phyloP scores from a whole-genome alignment of 768 basidiomycete genomes.

The Panaeolus cyanescens region DNA sequence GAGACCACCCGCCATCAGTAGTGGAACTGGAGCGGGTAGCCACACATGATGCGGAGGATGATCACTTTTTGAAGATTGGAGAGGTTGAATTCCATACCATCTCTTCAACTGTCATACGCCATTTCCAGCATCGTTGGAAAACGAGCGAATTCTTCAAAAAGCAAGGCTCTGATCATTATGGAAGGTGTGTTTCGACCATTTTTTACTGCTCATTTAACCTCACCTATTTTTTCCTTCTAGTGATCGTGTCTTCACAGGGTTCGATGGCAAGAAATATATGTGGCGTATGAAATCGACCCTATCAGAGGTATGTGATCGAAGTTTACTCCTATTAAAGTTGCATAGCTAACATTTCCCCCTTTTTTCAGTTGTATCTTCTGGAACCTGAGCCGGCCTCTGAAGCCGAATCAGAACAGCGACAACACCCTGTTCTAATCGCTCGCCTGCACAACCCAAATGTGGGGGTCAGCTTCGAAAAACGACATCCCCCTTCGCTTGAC shows the following conservation, averaged over 20 bases:
- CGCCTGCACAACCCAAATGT: neutral
- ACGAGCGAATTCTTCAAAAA: conserved; percentile 12
- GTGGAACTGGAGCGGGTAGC: conserved; percentile 5
- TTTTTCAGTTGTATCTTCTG: neutral
- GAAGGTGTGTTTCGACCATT: conserved; percentile 12
- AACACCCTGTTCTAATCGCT: neutral
- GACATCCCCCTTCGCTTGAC: neutral
- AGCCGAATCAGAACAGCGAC: neutral
- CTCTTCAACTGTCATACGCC: conserved; percentile 12
- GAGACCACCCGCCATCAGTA: conserved; percentile 6
- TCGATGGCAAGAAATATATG: conserved; percentile 19
- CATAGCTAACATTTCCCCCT: neutral
- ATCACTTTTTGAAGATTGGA: conserved; percentile 9
- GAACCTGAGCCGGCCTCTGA: neutral
- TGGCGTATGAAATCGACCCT: conserved; percentile 18
- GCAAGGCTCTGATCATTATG: conserved; percentile 6
- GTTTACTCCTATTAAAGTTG: neutral
- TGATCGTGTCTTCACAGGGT: conserved; percentile 18
- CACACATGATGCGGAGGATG: conserved; percentile 4
- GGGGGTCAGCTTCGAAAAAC: neutral
- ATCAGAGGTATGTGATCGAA: conserved; percentile 14
- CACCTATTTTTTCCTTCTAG: conserved; percentile 5
- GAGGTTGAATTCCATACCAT: conserved; percentile 12
- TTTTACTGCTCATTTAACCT: neutral
- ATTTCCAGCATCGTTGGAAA: conserved; percentile 7